Evolutionary conservation across 208 protist genomes (phyloP), one percentile per base, ranked within the genome.

Genomic region (Leishmania amazonensis): DNA sequence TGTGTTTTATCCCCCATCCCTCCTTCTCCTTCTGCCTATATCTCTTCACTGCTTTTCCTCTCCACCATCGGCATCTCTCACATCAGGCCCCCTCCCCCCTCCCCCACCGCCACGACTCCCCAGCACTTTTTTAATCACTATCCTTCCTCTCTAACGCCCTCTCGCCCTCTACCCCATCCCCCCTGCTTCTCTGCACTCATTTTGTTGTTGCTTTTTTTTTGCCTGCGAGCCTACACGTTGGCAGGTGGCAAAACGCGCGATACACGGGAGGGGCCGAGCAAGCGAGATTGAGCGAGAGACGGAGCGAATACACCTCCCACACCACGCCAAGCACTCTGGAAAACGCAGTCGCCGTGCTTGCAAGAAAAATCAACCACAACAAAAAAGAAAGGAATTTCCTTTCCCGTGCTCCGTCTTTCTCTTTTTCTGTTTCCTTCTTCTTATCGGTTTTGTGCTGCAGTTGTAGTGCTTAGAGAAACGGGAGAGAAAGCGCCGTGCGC

Each of bases 121-220:
- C 40, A 62, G 24, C 6, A n/a, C 21, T 65, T 60, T 60, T 78
- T 58, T 45, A 65, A 78, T 24, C 35, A 40, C 47, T n/a, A 40
- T 64, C 53, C 51, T 75, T 40, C 73, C 17, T 65, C 74, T 58
- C 53, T 67, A 58, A 67, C 57, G 57, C 74, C 74, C 57, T 78
- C 74, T 62, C 53, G 51, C 49, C 21, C 47, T 54, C 51, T 28
- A 9, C 24, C 53, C 31, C 57, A 35, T 60, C 53, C 35, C 73
- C 68, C 73, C 73, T 76, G 24, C 47, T 24, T 74, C 24, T 68
- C 62, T 68, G 11, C 28, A 54, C 19, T 62, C 24, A 31, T 31
- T 62, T 15, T 7, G 21, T 42, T 40, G 28, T 6, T 65, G 8
- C 28, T 49, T 13, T 13, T 53, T 17, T 53, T 38, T 7, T 38